phyloP scores from a whole-genome alignment of 2,329 filamentous ascomycete species.

The Talaromyces sp. region DNA sequence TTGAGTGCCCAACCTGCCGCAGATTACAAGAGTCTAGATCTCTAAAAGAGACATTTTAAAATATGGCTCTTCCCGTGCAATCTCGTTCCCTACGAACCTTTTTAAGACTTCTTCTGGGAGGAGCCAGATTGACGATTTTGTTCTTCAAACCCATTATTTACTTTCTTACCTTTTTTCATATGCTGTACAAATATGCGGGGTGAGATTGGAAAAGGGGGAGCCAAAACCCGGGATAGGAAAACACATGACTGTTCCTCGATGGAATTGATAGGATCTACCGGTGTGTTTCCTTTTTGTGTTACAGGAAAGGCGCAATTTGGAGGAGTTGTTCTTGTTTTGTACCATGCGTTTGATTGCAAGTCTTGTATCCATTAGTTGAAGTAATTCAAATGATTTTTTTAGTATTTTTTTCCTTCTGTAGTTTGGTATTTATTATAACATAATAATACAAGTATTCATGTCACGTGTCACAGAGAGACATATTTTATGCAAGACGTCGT shows the following conservation, averaged over 20 bases:
- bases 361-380: neutral
- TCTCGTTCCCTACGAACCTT: neutral
- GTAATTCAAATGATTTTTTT: neutral
- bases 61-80: neutral
- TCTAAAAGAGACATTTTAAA: conserved; percentile 22
- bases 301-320: neutral
- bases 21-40: conserved; percentile 38
- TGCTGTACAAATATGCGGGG: conserved; percentile 3
- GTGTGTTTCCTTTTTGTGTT: neutral
- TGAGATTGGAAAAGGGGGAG: conserved; percentile 1
- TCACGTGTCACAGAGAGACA: neutral
- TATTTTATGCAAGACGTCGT: conserved; percentile 17
- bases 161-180: neutral
- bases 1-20: conserved; percentile 34
- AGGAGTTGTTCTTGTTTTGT: neutral
- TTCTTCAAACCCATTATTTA: neutral
- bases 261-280: neutral
- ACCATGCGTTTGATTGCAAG: neutral
- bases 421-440: neutral
- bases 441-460: too few relatives aligned
- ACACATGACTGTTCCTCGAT: neutral
- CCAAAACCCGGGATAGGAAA: neutral
- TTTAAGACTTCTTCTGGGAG: neutral
- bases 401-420: neutral
- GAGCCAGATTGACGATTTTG: neutral